Evolutionary conservation across 495 filamentous ascomycete species (phyloP).

Genomic region (Hypoxylon rickii): DNA sequence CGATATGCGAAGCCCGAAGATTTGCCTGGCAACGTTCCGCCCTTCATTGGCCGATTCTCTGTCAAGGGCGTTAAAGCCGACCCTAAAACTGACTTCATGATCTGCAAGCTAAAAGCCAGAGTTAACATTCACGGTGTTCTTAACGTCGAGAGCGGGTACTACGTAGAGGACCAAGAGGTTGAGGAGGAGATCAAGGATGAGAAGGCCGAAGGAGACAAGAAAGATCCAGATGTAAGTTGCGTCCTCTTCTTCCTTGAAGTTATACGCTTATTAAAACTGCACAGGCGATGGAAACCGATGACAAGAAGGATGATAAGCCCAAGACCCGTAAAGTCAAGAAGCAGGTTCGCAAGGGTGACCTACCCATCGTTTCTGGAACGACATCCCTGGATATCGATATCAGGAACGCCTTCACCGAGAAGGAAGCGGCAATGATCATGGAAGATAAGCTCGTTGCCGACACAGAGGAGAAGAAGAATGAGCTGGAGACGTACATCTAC

Average conservation of each 20-base stretch:
- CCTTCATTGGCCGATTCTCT: constrained; percentile 96
- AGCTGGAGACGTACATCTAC: constrained; percentile 96
- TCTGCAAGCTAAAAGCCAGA: constrained; percentile 99
- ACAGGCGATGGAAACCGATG: constrained; percentile 93
- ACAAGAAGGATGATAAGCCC: constrained; percentile 71
- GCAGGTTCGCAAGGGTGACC: constrained; percentile 96
- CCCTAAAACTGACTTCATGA: constrained; percentile 92
- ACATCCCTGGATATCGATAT: constrained; percentile 70
- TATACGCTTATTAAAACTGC: no score
- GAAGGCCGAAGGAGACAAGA: constrained; percentile 60
- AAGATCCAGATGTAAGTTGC: constrained; percentile 72
- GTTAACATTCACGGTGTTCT: constrained; percentile 96
- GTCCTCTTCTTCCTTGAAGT: neutral
- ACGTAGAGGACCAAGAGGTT: constrained; percentile 96
- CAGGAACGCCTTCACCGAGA: constrained; percentile 73
- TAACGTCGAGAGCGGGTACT: constrained; percentile 97
- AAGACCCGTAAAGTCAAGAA: constrained; percentile 99
- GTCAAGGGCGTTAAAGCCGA: constrained; percentile 88
- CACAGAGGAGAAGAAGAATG: constrained; percentile 99
- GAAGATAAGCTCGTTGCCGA: constrained; percentile 98
- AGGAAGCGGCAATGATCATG: constrained; percentile 89
- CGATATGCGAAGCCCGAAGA: constrained; percentile 84
- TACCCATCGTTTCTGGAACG: constrained; percentile 84
- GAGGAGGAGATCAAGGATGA: constrained; percentile 85
- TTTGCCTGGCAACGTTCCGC: constrained; percentile 88